phyloP scores from a whole-genome alignment of 805 yeast genomes.

The Metschnikowia chrysomelidarum region DNA sequence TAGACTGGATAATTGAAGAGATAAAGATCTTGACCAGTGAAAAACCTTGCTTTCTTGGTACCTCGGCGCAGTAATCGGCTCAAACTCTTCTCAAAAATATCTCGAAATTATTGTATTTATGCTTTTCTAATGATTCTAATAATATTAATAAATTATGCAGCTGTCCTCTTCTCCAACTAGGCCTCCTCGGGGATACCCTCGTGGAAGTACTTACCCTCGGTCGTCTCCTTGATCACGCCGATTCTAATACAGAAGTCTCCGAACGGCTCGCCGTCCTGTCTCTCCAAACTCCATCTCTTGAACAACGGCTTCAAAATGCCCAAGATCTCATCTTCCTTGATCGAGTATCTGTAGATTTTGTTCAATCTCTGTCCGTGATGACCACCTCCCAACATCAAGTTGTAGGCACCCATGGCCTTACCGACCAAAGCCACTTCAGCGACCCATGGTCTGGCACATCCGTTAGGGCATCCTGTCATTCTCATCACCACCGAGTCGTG shows the following conservation, averaged over 20 bases:
- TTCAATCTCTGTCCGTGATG: conserved; percentile 90
- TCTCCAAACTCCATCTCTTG: conserved; percentile 91
- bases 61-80: too few species aligned
- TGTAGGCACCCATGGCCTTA: conserved; percentile 90
- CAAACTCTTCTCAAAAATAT: too few species aligned
- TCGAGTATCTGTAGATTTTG: conserved; percentile 82
- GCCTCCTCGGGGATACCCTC: conserved; percentile 87
- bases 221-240: conserved; percentile 85
- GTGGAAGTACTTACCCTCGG: conserved; percentile 92
- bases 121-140: too few species aligned
- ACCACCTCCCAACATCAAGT: conserved; percentile 94
- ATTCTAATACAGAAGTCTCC: conserved; percentile 89
- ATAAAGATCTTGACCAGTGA: too few species aligned
- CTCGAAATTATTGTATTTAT: too few species aligned
- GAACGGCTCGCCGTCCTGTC: conserved; percentile 88
- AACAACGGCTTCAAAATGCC: conserved; percentile 77
- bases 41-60: too few species aligned
- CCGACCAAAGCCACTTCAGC: conserved; percentile 96
- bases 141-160: too few species aligned
- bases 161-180: too few species aligned
- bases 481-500: conserved; percentile 95
- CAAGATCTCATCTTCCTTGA: conserved; percentile 87
- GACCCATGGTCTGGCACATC: conserved; percentile 98
- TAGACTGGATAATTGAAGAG: too few species aligned
- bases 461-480: conserved; percentile 99